Conservation (phyloP, 306 rosid genomes). For the Ochetophila trinervis region DNA sequence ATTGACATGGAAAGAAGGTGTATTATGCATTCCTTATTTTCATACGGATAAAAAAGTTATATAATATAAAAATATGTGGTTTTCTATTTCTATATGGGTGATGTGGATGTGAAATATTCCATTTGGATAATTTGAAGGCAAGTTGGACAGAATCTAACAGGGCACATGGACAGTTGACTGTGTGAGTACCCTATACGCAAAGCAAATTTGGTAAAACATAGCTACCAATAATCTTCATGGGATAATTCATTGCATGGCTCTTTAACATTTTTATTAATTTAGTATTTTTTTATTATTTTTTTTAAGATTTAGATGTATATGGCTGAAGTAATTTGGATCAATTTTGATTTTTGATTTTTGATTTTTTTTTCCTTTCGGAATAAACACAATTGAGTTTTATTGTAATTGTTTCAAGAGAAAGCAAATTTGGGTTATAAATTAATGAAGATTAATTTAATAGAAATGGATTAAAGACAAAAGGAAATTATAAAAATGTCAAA, state of each 20-base stretch:
- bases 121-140: constrained; percentile 1
- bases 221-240: constrained; percentile 17
- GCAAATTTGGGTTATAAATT: neutral
- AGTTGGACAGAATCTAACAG: constrained; percentile 8
- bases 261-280: too few species aligned
- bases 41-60: too few species aligned
- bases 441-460: neutral
- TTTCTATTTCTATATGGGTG: too few species aligned
- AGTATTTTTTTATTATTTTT: too few species aligned
- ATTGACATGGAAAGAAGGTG: neutral
- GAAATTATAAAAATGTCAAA: neutral
- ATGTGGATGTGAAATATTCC: neutral
- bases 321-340: neutral
- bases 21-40: neutral
- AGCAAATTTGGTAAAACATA: neutral
- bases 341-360: too few species aligned
- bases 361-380: too few species aligned
- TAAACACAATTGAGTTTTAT: neutral
- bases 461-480: neutral
- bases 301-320: constrained; percentile 7
- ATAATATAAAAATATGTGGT: neutral
- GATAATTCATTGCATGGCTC: constrained; percentile 4
- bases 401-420: neutral
- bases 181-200: neutral
- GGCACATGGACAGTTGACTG: constrained; percentile 31